Base-by-base conservation (phyloP, 2,329 filamentous ascomycete genomes). In the Acrodontium crateriforme region DNA sequence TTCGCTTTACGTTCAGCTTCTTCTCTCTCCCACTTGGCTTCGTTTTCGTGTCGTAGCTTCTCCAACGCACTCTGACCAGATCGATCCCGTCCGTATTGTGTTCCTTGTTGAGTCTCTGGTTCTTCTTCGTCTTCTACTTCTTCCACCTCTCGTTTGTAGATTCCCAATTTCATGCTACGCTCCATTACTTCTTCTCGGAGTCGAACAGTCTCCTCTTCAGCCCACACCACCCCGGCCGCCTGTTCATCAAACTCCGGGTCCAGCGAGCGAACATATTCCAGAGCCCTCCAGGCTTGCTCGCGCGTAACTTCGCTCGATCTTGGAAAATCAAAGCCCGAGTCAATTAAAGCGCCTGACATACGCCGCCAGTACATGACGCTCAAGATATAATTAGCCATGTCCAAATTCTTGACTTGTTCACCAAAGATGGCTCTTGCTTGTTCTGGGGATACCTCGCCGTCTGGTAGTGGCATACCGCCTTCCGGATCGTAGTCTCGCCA, bases 401-500 rank as follows among this genome's bases (percentile, higher is more conserved):
- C 50, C 12, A 23, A 33, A 25, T 49, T 44, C 8, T 50, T 25
- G 10, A 43, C 31, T 15, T 44, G 34, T n/a, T 31, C 32, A 16
- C 42, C 44, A 23, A 55, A 55, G 14, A 54, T 44, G 16, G 31
- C 33, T 20, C 45, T 36, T 27, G 55, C 42, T 24, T 50, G 36
- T 1, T 36, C 18, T 18, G 44, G 38, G 6, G 29, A 36, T 5
- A 43, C 41, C 25, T 52, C 50, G 30, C 46, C 46, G n/a, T 35
- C 29, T 2, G 43, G 43, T 10, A 54, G 29, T 12, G 51, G 51
- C 40, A 55, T 50, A 13, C 52, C 52, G 5, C 47, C 49, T 21
- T 39, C 44, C 10, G 50, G 47, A 27, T 51, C 50, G 34, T 53
- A 55, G 38, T 54, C 49, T 23, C 49, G 46, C 51, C 51, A 54